These are phyloP conservation scores for Rubus idaeus DNA, from an alignment of 306 rosid genomes.

Conservation along the genomic window DNA sequence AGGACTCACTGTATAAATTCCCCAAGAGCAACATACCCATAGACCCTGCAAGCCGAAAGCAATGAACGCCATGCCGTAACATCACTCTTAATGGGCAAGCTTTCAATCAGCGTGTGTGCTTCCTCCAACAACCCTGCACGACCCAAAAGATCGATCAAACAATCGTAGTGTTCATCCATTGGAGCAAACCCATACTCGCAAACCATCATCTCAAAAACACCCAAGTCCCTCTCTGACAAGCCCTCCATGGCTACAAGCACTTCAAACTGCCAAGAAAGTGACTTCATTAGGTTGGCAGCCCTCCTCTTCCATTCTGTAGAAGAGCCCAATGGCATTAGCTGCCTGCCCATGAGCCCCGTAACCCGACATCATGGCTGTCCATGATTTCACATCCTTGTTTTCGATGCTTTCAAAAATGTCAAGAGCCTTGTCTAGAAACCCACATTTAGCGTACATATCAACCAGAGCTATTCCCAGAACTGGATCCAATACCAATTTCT, in stretches of 20 bases:
- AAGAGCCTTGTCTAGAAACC: constrained; percentile 57
- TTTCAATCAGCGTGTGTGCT: constrained; percentile 54
- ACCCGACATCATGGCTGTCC: constrained; percentile 75
- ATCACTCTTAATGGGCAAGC: constrained; percentile 57
- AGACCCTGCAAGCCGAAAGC: constrained; percentile 67
- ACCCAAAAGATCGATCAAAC: constrained; percentile 70
- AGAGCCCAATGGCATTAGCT: constrained; percentile 42
- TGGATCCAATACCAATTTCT: constrained; percentile 45
- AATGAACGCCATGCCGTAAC: constrained; percentile 69
- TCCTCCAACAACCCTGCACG: constrained; percentile 72
- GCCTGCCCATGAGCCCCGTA: constrained; percentile 65
- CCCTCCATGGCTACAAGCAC: constrained; percentile 78
- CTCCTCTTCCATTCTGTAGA: constrained; percentile 51
- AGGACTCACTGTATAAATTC: constrained; percentile 49
- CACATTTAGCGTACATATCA: constrained; percentile 68
- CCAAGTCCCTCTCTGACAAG: constrained; percentile 51
- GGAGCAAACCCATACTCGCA: constrained; percentile 47
- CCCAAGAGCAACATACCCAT: constrained; percentile 56
- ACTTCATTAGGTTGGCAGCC: constrained; percentile 61
- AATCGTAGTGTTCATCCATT: constrained; percentile 65
- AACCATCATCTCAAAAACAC: constrained; percentile 61
- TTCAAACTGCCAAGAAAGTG: constrained; percentile 59
- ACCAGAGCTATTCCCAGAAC: constrained; percentile 73
- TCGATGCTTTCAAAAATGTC: constrained; percentile 51
- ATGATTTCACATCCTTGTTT: constrained; percentile 63